A percentile compares a stretch with the other conserved stretches of the same genome.
Conservation (phyloP, 805 yeast genomes). For the Cephaloascus fragrans region DNA sequence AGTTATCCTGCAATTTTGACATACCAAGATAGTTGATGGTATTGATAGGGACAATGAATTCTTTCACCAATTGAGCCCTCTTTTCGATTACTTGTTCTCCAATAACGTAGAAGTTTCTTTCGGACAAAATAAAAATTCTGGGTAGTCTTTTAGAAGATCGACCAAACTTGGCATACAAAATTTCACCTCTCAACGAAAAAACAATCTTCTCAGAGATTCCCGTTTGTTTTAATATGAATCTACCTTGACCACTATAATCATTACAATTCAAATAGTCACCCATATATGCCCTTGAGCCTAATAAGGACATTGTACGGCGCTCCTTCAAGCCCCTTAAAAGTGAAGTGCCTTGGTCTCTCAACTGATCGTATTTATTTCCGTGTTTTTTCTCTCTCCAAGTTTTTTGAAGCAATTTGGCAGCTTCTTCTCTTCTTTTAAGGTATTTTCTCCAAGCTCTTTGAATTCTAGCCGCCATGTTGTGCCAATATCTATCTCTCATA, state of each 20-base stretch:
- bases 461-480: slow-evolving; percentile 93
- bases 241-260: slow-evolving; percentile 60
- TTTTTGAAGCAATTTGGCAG: slow-evolving; percentile 73
- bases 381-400: slow-evolving; percentile 75
- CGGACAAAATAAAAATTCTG: slow-evolving; percentile 64
- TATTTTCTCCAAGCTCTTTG: slow-evolving; percentile 95
- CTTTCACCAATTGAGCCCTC: slow-evolving; percentile 46
- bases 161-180: slow-evolving; percentile 79
- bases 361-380: slow-evolving; percentile 73
- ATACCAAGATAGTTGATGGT: slow-evolving; percentile 55
- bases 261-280: slow-evolving; percentile 93
- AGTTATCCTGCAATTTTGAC: slow-evolving; percentile 79
- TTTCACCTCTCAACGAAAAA: slow-evolving; percentile 78
- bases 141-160: slow-evolving; percentile 77
- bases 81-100: slow-evolving; percentile 63
- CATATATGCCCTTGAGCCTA: slow-evolving; percentile 82
- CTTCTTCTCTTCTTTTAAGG: slow-evolving; percentile 70
- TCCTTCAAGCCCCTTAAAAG: slow-evolving; percentile 70
- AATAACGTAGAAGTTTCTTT: slow-evolving; percentile 51
- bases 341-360: slow-evolving; percentile 76
- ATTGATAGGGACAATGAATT: slow-evolving; percentile 50
- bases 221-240: slow-evolving; percentile 56
- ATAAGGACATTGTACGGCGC: slow-evolving; percentile 77
- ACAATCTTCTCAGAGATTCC: slow-evolving; percentile 63
- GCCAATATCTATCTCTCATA: slow-evolving; percentile 96